Base-by-base conservation (phyloP, 176 grass and related monocot genomes). In the Triticum urartu region DNA sequence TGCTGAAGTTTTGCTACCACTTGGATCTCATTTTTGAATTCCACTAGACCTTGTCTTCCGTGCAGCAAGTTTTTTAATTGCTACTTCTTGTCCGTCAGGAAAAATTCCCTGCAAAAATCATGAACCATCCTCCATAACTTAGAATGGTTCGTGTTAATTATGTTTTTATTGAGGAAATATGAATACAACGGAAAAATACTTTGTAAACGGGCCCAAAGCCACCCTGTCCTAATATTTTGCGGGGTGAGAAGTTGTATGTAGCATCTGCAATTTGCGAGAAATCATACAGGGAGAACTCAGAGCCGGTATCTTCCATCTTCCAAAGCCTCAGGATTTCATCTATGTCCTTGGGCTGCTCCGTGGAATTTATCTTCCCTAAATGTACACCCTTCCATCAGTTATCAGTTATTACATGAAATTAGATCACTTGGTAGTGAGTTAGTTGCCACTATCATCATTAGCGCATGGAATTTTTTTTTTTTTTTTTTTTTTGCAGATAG, bases 181-280 rank as follows among this genome's bases (percentile, higher is more conserved):
- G 64, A 56, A 52, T 79, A 72, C 1, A 14, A 66, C 22, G n/a
- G 58, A 77, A 78, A 77, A 82, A 70, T 70, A 86, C 92, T 90
- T 94, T 97, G 45, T 97, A 97, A 85, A 97, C 94, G 14, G 89
- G 87, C 30, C 94, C 94, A 88, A 97, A 97, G 33, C 87, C 91
- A 62, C 92, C 94, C 85, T 93, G 62, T 72, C 91, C 92, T 69
- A 94, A 74, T 84, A 87, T 89, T 17, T 86, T 92, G 9, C 24
- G 32, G 5, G 80, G 79, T 43, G 83, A 61, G 79, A 97, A 97
- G 83, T 94, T 92, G 26, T 75, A 15, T 71, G 94, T 97, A 67
- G 87, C 94, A 77, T 63, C 54, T 43, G 9, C 54, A 64, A 93
- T 68, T 25, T 78, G 83, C 17, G 63, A 73, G n/a, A 90, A 72